These are phyloP conservation scores for Phytophthora quininea DNA, from an alignment of 352 stramenopile species.

Conservation along the genomic window DNA sequence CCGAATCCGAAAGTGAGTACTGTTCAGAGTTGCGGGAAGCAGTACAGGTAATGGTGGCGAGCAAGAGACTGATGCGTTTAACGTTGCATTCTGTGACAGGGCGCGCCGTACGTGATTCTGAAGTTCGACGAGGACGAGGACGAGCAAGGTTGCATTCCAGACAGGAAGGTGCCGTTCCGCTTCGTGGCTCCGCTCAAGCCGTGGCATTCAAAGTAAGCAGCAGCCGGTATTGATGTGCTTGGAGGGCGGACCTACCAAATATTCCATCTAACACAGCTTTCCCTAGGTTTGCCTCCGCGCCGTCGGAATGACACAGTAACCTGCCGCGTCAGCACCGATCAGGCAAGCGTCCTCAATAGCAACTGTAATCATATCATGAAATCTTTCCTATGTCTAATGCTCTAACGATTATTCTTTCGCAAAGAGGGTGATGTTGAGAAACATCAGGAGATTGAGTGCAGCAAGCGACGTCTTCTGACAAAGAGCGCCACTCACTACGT, in stretches of 20 bases:
- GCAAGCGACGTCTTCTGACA: background rate
- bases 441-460: slow-evolving; percentile 42
- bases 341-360: too few species aligned
- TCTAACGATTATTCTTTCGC: slow-evolving; percentile 23
- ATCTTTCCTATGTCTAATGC: background rate
- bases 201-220: slow-evolving; percentile 53
- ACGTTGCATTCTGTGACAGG: slow-evolving; percentile 34
- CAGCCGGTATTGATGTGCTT: background rate
- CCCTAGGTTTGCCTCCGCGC: slow-evolving; percentile 34
- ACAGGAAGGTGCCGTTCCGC: slow-evolving; percentile 92
- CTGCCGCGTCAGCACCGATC: too few species aligned
- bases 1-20: slow-evolving; percentile 82
- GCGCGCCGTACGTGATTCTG: slow-evolving; percentile 93
- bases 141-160: slow-evolving; percentile 89
- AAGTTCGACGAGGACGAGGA: slow-evolving; percentile 98
- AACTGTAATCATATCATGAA: too few species aligned
- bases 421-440: slow-evolving; percentile 54
- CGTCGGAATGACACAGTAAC: slow-evolving; percentile 18
- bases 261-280: background rate
- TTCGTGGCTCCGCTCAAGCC: slow-evolving; percentile 92
- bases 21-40: background rate
- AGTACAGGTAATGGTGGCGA: too few species aligned
- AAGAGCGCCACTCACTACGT: slow-evolving; percentile 10
- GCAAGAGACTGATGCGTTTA: slow-evolving; percentile 12
- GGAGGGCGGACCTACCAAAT: slow-evolving; percentile 1